Evolutionary conservation across 176 grass and related monocot genomes (phyloP), one percentile per base, ranked within the genome.

Genomic region (Phragmites australis): DNA sequence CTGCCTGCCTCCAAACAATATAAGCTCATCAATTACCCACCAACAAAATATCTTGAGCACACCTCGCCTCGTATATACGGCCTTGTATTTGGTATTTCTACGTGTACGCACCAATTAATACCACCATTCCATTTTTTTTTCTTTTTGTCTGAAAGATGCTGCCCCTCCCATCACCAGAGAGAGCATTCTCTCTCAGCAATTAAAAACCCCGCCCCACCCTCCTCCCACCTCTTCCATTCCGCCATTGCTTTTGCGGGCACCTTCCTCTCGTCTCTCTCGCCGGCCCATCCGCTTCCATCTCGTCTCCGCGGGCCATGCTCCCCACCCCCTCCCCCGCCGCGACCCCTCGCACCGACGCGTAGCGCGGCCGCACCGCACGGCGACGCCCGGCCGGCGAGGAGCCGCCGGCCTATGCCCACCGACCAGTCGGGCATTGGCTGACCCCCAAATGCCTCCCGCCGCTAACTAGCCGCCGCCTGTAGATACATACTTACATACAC

Each of bases 351-450:
- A 14, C 39, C 45, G 18, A 45, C 76, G 17, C 27, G 11, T 89
- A 89, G 87, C 32, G 58, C 81, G n/a, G 42, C 43, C 57, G 42
- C 13, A 37, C 49, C 51, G 67, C 86, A 56, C 68, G 59, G 77
- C 75, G 69, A 88, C 87, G 75, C 68, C 81, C 60, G 32, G 21
- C 70, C 67, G 52, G 69, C 82, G 53, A 69, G 43, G 46, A 67
- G 8, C 66, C 41, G 50, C 72, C 78, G 64, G 65, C 77, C 63
- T 89, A 89, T 89, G 88, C 72, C 67, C 78, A 71, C 78, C 19
- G 77, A 81, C 78, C 64, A 89, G 78, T 89, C 83, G 17, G 88
- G 88, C 88, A 86, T 89, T 82, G 88, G 88, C 57, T 89, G 72
- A 85, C 63, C 13, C 62, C 39, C 78, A 77, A 82, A 77, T 86